Evolutionary conservation across 83 land plant genomes (phyloP), one percentile per base, ranked within the genome.

Genomic region (Isoetes engelmannii): DNA sequence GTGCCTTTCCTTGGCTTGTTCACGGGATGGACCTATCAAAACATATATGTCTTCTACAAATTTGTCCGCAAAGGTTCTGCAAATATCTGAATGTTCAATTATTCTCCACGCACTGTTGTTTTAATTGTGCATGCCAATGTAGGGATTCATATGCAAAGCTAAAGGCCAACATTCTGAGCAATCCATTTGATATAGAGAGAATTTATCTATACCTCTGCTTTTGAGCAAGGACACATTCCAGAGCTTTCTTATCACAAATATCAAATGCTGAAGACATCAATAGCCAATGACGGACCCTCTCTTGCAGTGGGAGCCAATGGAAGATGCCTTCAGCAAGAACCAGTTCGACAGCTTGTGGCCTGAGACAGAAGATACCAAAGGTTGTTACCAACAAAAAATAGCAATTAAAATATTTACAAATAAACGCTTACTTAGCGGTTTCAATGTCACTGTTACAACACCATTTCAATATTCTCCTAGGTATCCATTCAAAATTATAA

Each of bases 251-350:
- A 70, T 87, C 87, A 65, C 68, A 56, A 0, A 74, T 47, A 9
- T 18, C 75, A 68, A 90, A 90, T 48, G 69, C 69, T 55, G 86
- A 77, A 63, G 75, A 87, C 50, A 85, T 70, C 19, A 53, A 71
- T 57, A 85, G 74, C 92, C 95, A 90, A 50, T 86, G 92, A 17
- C 58, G 80, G 47, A 72, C 61, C 61, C 82, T 85, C 47, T 85
- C 87, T 54, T 79, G 70, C 61, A 82, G 75, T 66, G 84, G 66
- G 55, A 90, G 82, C 45, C 62, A 49, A 21, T 86, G 89, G 67
- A 90, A 90, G 4, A 90, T 48, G 44, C 87, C 85, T 17, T 82
- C 83, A 18, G 79, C 82, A 54, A 89, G 74, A 42, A 83, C 71
- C 68, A 79, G 73, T 68, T 85, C 87, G 82, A 90, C 75, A 65